Base-by-base conservation (phyloP, 1,139 yeast genomes). In the Geotrichum fermentans region DNA sequence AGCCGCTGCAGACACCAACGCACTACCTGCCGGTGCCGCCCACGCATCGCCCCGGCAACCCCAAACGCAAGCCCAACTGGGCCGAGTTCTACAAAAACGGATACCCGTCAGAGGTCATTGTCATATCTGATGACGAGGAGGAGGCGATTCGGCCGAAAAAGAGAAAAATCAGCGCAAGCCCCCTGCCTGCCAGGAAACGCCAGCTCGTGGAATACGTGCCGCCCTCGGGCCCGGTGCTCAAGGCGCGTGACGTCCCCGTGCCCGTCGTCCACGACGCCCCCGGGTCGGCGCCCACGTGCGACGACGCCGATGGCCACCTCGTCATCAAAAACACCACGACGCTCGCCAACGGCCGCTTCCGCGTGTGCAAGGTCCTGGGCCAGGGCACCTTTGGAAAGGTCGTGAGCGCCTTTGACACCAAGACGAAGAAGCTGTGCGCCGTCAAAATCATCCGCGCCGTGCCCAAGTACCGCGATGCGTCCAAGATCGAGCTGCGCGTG, bases 381-480 rank as follows among this genome's bases (percentile, higher is more conserved):
- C 97, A 92, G 62, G 99, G 99, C 8, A 94, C 98, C 0, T 94
- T 92, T 71, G 98, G 98, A 16, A 92, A 90, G 64, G 99, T 94
- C 11, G 84, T 89, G 21, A 64, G 70, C 14, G 74, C 73, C 8
- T 69, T 61, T 47, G 73, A 70, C 54, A 74, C 73, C 52, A 69
- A 73, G 41, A 75, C 75, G 47, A 72, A 79, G 34, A 76, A 78
- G 53, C 75, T 77, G 49, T 95, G 89, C 48, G 99, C 99, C 1
- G 83, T 92, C 55, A 94, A 94, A 65, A 86, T 94, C 55, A 92
- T 94, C 44, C 61, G 76, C 3, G 71, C 75, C 1, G 66, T 73
- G 5, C 73, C 68, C 38, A 73, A 73, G 58, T 72, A 72, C 57
- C 64, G 76, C 7, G 76, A 72, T 42, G 76, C 76, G 6, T 61